Evolutionary conservation across 2,329 filamentous ascomycete species (phyloP).

Genomic region (Fusarium pilosicola): DNA sequence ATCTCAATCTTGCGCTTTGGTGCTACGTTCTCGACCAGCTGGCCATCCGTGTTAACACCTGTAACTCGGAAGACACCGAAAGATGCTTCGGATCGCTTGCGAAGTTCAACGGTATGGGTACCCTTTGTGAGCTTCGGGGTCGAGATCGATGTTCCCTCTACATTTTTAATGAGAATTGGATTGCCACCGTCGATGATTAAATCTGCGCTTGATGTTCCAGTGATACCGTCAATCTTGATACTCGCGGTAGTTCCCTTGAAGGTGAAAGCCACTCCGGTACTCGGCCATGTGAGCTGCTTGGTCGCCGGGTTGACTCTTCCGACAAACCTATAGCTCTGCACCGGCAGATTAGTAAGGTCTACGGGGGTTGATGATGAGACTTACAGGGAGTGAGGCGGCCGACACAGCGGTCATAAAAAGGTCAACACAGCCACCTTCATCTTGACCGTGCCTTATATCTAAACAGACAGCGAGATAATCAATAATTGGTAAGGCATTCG

Average conservation of each 20-base stretch:
- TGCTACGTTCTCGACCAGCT: slow-evolving; percentile 33
- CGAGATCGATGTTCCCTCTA: slow-evolving; percentile 10
- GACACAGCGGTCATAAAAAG: slow-evolving; percentile 6
- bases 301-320: slow-evolving; percentile 56
- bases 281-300: slow-evolving; percentile 56
- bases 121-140: slow-evolving; percentile 9
- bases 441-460: background rate
- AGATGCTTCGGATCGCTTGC: slow-evolving; percentile 26
- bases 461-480: background rate
- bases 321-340: slow-evolving; percentile 42
- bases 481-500: rapidly evolving
- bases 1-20: slow-evolving; percentile 53
- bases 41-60: slow-evolving; percentile 14
- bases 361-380: background rate
- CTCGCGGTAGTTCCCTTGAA: slow-evolving; percentile 54
- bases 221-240: slow-evolving; percentile 40
- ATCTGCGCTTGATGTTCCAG: slow-evolving; percentile 23
- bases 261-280: slow-evolving; percentile 53
- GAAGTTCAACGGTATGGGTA: slow-evolving; percentile 29
- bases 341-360: background rate
- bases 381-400: slow-evolving; percentile 10
- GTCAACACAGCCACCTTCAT: slow-evolving; percentile 12
- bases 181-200: slow-evolving; percentile 22
- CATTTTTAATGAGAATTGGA: slow-evolving; percentile 19
- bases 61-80: slow-evolving; percentile 15